These are phyloP conservation scores for Saccharum spontaneum DNA, from an alignment of 176 grass and related monocot species.

Conservation along the genomic window DNA sequence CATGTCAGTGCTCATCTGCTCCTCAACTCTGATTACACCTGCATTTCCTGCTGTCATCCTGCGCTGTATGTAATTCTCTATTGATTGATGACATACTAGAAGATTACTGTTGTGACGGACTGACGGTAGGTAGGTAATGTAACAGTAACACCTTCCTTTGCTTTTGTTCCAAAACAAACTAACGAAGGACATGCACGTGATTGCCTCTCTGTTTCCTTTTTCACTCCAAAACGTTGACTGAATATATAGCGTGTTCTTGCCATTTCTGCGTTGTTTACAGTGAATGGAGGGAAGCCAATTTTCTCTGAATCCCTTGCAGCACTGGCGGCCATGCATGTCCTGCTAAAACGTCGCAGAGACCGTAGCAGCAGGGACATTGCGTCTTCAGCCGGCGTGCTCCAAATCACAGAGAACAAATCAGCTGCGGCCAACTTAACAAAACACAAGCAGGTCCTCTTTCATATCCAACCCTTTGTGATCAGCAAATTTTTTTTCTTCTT, in stretches of 20 bases:
- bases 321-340: constrained; percentile 33
- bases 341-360: constrained; percentile 10
- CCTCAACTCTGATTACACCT: neutral
- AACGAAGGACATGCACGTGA: neutral
- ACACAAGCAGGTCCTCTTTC: constrained; percentile 20
- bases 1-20: constrained; percentile 13
- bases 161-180: neutral
- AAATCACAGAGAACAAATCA: constrained; percentile 40
- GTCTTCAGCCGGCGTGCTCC: constrained; percentile 28
- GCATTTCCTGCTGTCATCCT: neutral
- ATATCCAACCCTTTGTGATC: neutral
- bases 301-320: constrained; percentile 24
- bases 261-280: constrained; percentile 16
- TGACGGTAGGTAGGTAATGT: neutral
- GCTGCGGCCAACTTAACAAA: neutral
- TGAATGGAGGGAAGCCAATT: constrained; percentile 26
- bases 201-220: neutral
- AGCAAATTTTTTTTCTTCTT: neutral
- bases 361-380: neutral
- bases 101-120: neutral
- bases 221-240: neutral
- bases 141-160: neutral
- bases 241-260: neutral
- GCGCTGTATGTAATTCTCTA: neutral
- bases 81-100: neutral